Percentiles rank a stretch among this genome's conserved stretches.
These are phyloP conservation scores for Neocallimastix lanati DNA, from an alignment of 192 early-diverging fungal species.

Conservation along the genomic window DNA sequence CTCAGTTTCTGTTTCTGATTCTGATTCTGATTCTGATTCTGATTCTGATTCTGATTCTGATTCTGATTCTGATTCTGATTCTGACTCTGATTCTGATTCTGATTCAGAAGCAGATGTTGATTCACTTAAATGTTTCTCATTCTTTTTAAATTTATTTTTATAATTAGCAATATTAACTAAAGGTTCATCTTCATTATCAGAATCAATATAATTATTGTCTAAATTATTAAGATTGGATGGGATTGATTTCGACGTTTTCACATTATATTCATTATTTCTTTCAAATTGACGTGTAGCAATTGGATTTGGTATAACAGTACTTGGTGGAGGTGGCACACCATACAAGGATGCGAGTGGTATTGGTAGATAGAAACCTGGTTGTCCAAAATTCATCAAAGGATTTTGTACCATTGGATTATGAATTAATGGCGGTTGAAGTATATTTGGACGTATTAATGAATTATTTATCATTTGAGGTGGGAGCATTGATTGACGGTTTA, in stretches of 20 bases:
- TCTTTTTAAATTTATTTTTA: background rate
- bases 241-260: background rate
- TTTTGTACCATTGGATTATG: background rate
- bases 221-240: background rate
- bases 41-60: background rate
- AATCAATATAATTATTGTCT: background rate
- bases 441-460: background rate
- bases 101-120: too few species aligned
- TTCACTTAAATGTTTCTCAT: background rate
- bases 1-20: background rate
- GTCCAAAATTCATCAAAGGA: background rate
- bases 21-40: background rate
- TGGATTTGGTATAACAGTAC: background rate
- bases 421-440: background rate
- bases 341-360: background rate
- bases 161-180: background rate
- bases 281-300: background rate
- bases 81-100: too few species aligned
- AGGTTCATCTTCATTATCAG: background rate
- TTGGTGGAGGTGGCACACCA: background rate
- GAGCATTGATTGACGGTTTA: background rate
- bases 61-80: too few species aligned
- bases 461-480: background rate
- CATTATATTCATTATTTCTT: background rate
- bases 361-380: background rate